These are phyloP conservation scores for Debaryomyces psychrophilus DNA, from an alignment of 1,139 yeast species.

Conservation along the genomic window DNA sequence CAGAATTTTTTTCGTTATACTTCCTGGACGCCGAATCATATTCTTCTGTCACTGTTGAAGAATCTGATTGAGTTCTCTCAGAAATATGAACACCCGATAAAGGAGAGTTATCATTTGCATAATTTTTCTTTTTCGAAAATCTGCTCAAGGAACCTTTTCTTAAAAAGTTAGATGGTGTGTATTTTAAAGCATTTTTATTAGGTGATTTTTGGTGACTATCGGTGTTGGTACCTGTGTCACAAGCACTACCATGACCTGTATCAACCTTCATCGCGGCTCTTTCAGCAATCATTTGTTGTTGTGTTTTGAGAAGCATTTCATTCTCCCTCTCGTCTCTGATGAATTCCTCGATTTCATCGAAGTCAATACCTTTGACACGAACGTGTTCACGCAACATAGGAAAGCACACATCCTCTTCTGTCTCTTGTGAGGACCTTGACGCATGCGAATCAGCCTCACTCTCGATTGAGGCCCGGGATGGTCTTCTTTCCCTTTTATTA, in stretches of 20 bases:
- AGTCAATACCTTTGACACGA: slow-evolving; percentile 73
- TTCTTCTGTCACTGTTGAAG: slow-evolving; percentile 30
- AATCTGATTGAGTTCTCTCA: slow-evolving; percentile 26
- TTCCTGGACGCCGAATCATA: slow-evolving; percentile 14
- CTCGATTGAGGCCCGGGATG: slow-evolving; percentile 48
- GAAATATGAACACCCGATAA: slow-evolving; percentile 14
- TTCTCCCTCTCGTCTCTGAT: slow-evolving; percentile 55
- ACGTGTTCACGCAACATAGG: slow-evolving; percentile 82
- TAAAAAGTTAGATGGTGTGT: slow-evolving; percentile 54
- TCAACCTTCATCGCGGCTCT: slow-evolving; percentile 30
- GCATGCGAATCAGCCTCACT: slow-evolving; percentile 73
- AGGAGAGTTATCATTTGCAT: slow-evolving; percentile 12
- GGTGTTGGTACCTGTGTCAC: slow-evolving; percentile 29
- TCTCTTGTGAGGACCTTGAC: slow-evolving; percentile 75
- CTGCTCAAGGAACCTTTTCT: slow-evolving; percentile 20
- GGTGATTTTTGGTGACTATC: slow-evolving; percentile 7
- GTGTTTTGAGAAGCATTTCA: slow-evolving; percentile 28
- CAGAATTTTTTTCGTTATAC: slow-evolving; percentile 12
- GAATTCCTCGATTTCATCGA: slow-evolving; percentile 77
- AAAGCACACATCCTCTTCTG: slow-evolving; percentile 97
- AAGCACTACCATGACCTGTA: slow-evolving; percentile 18
- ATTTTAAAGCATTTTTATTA: slow-evolving; percentile 58
- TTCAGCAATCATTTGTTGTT: slow-evolving; percentile 36
- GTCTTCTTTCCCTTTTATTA: slow-evolving; percentile 30
- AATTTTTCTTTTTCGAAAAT: slow-evolving; percentile 3